Evolutionary conservation across 2,329 filamentous ascomycete genomes (phyloP), one percentile per base, ranked within the genome.

Genomic region (Curvularia spicifera): DNA sequence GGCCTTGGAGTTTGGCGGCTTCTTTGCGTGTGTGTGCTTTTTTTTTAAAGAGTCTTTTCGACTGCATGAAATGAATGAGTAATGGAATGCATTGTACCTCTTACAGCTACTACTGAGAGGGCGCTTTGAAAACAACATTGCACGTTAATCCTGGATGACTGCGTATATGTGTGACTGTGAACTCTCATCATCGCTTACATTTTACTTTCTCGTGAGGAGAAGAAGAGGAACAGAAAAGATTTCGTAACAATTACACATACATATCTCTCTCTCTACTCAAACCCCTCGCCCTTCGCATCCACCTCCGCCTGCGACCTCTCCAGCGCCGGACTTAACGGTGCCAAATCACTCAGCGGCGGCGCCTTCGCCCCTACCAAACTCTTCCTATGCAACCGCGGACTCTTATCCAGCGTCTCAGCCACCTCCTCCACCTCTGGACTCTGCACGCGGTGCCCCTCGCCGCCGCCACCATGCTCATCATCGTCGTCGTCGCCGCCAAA

Each of bases 311-410:
- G 59, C 3, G 43, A 52, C 49, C 72, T 53, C 65, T 75, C 72
- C 10, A 67, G 24, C 59, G 65, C 60, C 1, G 74, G 74, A 59
- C 72, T 75, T 59, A 74, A 42, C 7, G 70, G 66, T 40, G 59
- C 60, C 47, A 64, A 59, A 50, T 74, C 74, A 43, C 20, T 26
- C 8, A 5, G 33, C 33, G 69, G 57, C 10, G 69, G 71, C 20
- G 66, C 64, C n/a, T 57, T 63, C 5, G 60, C 67, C 3, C 72
- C 75, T 56, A 80, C 79, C 9, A 82, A 53, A 49, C 77, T 80
- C 71, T 79, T 80, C 39, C 80, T 67, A 57, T 82, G 79, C 12
- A 66, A 64, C 5, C 75, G 55, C 0, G 75, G 75, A 49, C 71
- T 72, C 37, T 49, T 64, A 53, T 77, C 74, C 51, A 78, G 61